phyloP scores from a whole-genome alignment of 768 basidiomycete genomes.

The Cubamyces sp. region DNA sequence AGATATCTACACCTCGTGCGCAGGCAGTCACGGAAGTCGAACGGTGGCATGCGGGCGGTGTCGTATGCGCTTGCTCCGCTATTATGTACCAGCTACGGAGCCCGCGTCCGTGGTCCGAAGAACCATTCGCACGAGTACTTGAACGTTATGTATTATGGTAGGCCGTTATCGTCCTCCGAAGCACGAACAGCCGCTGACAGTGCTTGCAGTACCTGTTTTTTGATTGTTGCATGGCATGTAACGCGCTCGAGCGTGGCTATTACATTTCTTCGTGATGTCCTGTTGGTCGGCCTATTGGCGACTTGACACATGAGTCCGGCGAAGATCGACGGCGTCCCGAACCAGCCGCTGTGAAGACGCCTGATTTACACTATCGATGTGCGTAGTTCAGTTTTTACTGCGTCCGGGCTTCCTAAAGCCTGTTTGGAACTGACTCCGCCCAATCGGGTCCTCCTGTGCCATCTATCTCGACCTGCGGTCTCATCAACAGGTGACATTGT shows the following conservation, averaged over 20 bases:
- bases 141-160: constrained; percentile 10
- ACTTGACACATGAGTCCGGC: background rate
- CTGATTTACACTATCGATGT: constrained; percentile 18
- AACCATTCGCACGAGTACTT: constrained; percentile 3
- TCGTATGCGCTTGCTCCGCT: background rate
- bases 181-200: background rate
- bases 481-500: constrained; percentile 22
- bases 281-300: background rate
- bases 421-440: constrained; percentile 18
- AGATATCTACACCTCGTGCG: background rate
- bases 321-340: background rate
- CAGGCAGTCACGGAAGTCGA: background rate
- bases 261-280: background rate
- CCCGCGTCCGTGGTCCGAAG: constrained; percentile 8
- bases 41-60: constrained; percentile 5
- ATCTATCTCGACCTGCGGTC: constrained; percentile 7
- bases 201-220: background rate
- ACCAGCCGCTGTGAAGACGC: background rate
- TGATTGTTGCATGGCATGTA: constrained; percentile 4
- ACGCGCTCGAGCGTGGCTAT: background rate
- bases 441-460: constrained; percentile 17
- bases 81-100: constrained; percentile 16
- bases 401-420: constrained; percentile 22
- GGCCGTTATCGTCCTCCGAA: background rate
- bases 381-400: constrained; percentile 11